These are phyloP conservation scores for Backusella westeae DNA, from an alignment of 192 early-diverging fungal species.

Conservation along the genomic window DNA sequence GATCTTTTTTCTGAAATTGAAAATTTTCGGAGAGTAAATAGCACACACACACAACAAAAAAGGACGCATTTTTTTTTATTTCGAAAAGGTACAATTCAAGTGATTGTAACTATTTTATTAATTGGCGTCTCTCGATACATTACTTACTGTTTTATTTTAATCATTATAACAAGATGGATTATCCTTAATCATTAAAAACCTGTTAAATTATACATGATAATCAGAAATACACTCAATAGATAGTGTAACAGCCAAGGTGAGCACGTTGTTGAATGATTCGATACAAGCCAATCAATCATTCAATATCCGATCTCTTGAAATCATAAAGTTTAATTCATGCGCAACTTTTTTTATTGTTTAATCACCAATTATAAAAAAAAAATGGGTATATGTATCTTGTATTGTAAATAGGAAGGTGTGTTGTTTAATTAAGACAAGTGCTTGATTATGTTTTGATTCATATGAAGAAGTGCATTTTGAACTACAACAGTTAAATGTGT, in stretches of 20 bases:
- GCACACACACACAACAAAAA: background rate
- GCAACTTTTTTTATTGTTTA: background rate
- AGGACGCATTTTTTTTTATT: background rate
- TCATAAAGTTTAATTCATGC: background rate
- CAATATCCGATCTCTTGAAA: background rate
- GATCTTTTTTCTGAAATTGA: background rate
- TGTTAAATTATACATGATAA: background rate
- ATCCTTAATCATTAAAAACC: background rate
- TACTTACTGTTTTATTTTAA: background rate
- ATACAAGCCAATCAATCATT: constrained; percentile 8
- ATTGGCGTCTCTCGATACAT: background rate
- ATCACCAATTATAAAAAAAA: background rate
- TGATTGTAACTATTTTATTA: background rate
- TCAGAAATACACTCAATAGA: background rate
- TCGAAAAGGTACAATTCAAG: background rate
- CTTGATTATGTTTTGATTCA: background rate
- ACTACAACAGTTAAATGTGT: background rate
- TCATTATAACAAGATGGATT: background rate
- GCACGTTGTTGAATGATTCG: constrained; percentile 9
- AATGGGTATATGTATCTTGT: background rate
- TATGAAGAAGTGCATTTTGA: background rate
- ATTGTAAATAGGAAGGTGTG: background rate
- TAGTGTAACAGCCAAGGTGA: background rate
- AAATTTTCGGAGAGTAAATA: background rate
- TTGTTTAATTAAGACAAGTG: background rate